phyloP scores from a whole-genome alignment of 2,329 filamentous ascomycete genomes.

The Xylariaceae sp. region DNA sequence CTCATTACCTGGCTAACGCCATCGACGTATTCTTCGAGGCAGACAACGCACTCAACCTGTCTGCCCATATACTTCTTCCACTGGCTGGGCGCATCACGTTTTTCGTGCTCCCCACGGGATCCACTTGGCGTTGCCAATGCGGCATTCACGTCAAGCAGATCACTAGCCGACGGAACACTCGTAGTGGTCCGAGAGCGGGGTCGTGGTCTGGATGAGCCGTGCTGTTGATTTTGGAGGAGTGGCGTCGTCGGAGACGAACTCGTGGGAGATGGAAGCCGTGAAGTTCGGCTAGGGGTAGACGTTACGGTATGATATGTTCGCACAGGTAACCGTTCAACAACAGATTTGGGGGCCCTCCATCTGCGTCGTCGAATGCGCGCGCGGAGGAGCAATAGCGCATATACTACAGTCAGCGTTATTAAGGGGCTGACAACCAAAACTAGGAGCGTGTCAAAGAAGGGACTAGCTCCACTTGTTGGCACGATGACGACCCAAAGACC shows the following conservation, averaged over 20 bases:
- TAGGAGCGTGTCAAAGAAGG: slow-evolving; percentile 94
- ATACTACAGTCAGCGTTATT: slow-evolving; percentile 89
- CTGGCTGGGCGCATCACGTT: slow-evolving; percentile 45
- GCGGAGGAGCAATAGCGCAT: slow-evolving; percentile 80
- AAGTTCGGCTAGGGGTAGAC: slow-evolving; percentile 55
- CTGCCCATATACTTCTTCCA: slow-evolving; percentile 67
- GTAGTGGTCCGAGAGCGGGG: slow-evolving; percentile 66
- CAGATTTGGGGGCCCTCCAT: slow-evolving; percentile 96
- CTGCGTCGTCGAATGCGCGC: slow-evolving; percentile 84
- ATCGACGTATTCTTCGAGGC: slow-evolving; percentile 92
- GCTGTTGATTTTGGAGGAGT: slow-evolving; percentile 59
- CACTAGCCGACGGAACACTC: slow-evolving; percentile 53
- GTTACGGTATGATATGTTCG: slow-evolving; percentile 89
- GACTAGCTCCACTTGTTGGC: slow-evolving; percentile 82
- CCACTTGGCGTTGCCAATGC: slow-evolving; percentile 39
- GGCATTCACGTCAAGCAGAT: slow-evolving; percentile 43
- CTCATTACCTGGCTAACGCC: slow-evolving; percentile 96
- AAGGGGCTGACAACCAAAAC: slow-evolving; percentile 94
- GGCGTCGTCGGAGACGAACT: slow-evolving; percentile 75
- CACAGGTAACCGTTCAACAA: slow-evolving; percentile 91
- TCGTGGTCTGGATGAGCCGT: slow-evolving; percentile 47
- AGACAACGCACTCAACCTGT: slow-evolving; percentile 90
- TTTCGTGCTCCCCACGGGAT: slow-evolving; percentile 45
- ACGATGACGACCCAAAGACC: slow-evolving; percentile 97
- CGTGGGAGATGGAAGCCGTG: slow-evolving; percentile 61